phyloP scores from a whole-genome alignment of 192 early-diverging fungal species.

The Podila minutissima region DNA sequence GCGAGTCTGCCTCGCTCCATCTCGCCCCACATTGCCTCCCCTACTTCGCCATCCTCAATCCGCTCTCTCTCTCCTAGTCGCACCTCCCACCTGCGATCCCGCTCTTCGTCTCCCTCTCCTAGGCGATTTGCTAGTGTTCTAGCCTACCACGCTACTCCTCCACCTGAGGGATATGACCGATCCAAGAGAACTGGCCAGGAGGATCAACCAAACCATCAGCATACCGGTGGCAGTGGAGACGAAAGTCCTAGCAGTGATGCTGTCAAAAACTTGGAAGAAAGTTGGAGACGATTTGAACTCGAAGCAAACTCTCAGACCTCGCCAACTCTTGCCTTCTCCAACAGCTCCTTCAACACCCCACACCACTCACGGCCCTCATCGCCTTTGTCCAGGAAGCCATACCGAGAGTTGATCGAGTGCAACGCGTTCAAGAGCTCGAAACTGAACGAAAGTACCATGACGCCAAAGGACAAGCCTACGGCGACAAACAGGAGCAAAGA shows the following conservation, averaged over 20 bases:
- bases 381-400: conserved; percentile 16
- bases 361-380: conserved; percentile 9
- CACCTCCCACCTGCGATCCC: conserved; percentile 25
- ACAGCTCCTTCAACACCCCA: background rate
- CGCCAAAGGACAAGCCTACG: background rate
- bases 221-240: conserved; percentile 2
- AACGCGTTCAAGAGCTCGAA: conserved; percentile 7
- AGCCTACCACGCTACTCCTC: conserved; percentile 28
- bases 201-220: conserved; percentile 6
- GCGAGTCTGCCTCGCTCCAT: conserved; percentile 26
- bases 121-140: conserved; percentile 43
- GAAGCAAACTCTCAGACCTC: conserved; percentile 4
- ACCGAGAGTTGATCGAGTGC: conserved; percentile 40
- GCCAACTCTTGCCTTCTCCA: background rate
- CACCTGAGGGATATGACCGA: conserved; percentile 4
- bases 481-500: too few relatives aligned
- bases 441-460: background rate
- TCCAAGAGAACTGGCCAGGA: background rate
- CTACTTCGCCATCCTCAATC: conserved; percentile 31
- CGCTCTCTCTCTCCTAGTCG: conserved; percentile 39
- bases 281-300: conserved; percentile 31
- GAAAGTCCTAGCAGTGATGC: conserved; percentile 27
- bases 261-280: conserved; percentile 36
- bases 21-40: conserved; percentile 24
- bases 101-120: conserved; percentile 39